These are phyloP conservation scores for Chaetomium tenue DNA, from an alignment of 495 filamentous ascomycete genomes.

Conservation along the genomic window DNA sequence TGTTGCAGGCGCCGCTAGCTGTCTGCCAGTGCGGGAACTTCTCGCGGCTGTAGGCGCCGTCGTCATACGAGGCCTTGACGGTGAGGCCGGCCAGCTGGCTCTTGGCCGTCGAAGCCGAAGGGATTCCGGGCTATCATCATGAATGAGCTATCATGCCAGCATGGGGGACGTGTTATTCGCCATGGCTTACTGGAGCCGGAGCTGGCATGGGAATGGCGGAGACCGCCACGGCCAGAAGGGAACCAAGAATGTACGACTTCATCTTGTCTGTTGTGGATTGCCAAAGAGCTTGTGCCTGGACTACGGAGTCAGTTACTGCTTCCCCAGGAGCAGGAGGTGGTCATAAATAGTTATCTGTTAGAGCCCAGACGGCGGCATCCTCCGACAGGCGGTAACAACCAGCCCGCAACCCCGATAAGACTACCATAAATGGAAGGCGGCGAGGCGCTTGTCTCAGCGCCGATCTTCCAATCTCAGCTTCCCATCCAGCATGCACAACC, in stretches of 20 bases:
- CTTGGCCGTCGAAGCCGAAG: constrained; percentile 51
- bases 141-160: background rate
- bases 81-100: constrained; percentile 55
- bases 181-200: constrained; percentile 35
- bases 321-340: background rate
- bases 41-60: constrained; percentile 57
- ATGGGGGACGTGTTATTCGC: background rate
- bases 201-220: constrained; percentile 36
- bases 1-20: constrained; percentile 60
- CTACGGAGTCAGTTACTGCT: background rate
- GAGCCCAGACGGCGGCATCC: background rate
- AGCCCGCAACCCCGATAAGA: background rate
- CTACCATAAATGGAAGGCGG: constrained; percentile 15
- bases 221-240: constrained; percentile 27
- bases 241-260: constrained; percentile 29
- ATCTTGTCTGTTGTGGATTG: constrained; percentile 20
- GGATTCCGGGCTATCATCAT: constrained; percentile 55
- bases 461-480: constrained; percentile 5
- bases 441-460: background rate
- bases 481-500: constrained; percentile 1
- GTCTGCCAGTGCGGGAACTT: constrained; percentile 69
- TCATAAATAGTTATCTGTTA: background rate
- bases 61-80: constrained; percentile 52
- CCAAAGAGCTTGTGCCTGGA: background rate
- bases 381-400: background rate